These are phyloP conservation scores for Malbranchea zuffiana DNA, from an alignment of 2,329 filamentous ascomycete species.

Conservation along the genomic window DNA sequence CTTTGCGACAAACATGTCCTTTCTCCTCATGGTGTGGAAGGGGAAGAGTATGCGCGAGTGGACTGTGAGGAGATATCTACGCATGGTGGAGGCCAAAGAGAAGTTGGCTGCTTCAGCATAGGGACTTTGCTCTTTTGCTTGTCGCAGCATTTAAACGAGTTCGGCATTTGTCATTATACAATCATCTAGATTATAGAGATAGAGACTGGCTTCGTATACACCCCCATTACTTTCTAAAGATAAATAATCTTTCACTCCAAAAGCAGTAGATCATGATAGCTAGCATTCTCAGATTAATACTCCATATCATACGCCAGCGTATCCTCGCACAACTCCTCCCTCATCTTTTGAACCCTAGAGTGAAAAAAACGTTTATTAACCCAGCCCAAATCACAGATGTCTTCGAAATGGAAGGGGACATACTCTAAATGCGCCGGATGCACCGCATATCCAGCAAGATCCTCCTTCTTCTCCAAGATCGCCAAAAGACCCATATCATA, in stretches of 20 bases:
- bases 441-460: conserved; percentile 34
- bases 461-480: conserved; percentile 34
- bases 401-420: conserved; percentile 15
- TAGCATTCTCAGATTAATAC: conserved; percentile 18
- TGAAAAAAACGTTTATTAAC: conserved; percentile 2
- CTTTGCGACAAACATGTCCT: conserved; percentile 12
- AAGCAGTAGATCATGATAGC: too few species aligned
- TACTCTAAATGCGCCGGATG: conserved; percentile 40
- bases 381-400: conserved; percentile 1
- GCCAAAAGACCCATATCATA: conserved; percentile 39
- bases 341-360: conserved; percentile 30
- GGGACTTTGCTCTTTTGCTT: too few species aligned
- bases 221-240: too few species aligned
- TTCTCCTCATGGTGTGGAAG: conserved; percentile 14
- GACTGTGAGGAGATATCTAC: conserved; percentile 12
- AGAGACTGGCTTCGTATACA: too few species aligned
- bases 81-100: conserved; percentile 10
- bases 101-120: conserved; percentile 3
- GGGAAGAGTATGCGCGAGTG: conserved; percentile 13
- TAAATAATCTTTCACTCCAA: too few species aligned
- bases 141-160: too few species aligned
- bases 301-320: conserved; percentile 35
- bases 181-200: too few species aligned
- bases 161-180: too few species aligned
- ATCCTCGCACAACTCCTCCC: conserved; percentile 34